These are phyloP conservation scores for Hyaloperonospora arabidopsidis DNA, from an alignment of 352 stramenopile species.

Conservation along the genomic window DNA sequence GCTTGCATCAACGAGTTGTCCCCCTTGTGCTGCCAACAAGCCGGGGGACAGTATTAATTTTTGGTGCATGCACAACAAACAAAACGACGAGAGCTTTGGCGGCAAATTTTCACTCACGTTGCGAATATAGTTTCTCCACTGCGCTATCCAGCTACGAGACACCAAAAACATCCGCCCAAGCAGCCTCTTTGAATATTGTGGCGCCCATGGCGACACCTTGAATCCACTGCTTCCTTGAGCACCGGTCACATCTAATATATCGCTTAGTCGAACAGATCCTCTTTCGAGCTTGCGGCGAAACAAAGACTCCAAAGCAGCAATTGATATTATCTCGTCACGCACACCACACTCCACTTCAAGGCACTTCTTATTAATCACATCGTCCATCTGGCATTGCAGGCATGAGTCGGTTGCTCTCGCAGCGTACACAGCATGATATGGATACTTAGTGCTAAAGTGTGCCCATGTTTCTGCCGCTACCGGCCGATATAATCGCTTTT, in stretches of 20 bases:
- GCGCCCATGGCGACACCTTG: slow-evolving; percentile 18
- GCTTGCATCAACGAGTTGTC: slow-evolving; percentile 30
- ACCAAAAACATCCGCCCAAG: slow-evolving; percentile 52
- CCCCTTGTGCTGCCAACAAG: slow-evolving; percentile 36
- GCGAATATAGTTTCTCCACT: slow-evolving; percentile 69
- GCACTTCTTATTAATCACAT: slow-evolving; percentile 41
- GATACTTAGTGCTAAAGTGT: slow-evolving; percentile 59
- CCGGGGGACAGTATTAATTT: slow-evolving; percentile 48
- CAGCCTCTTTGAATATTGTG: slow-evolving; percentile 8
- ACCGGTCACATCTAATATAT: slow-evolving; percentile 39
- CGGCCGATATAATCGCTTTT: slow-evolving; percentile 59
- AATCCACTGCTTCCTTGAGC: slow-evolving; percentile 16
- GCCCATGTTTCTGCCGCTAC: slow-evolving; percentile 49
- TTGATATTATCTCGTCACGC: slow-evolving; percentile 55
- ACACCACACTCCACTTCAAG: slow-evolving; percentile 44
- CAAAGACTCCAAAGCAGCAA: slow-evolving; percentile 37
- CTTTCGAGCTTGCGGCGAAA: slow-evolving; percentile 41
- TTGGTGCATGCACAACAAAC: slow-evolving; percentile 44
- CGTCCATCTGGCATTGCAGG: slow-evolving; percentile 40
- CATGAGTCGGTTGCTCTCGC: slow-evolving; percentile 33
- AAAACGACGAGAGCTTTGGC: slow-evolving; percentile 22
- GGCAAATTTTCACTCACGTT: slow-evolving; percentile 46
- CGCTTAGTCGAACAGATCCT: slow-evolving; percentile 31
- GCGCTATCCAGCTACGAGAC: slow-evolving; percentile 40
- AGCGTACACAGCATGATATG: slow-evolving; percentile 30